phyloP scores from a whole-genome alignment of 306 rosid genomes.

The Benincasa hispida region DNA sequence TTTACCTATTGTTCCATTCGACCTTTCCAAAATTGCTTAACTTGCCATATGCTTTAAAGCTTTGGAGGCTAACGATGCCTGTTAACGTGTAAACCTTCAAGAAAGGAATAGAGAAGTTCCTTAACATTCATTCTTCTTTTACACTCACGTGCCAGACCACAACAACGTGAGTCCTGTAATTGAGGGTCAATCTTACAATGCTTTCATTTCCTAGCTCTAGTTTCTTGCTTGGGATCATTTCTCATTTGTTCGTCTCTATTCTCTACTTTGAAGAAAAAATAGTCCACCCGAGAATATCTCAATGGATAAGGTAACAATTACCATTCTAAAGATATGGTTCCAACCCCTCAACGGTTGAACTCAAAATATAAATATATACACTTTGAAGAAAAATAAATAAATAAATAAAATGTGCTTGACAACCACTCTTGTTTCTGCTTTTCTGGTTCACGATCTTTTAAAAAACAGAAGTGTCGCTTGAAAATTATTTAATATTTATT shows the following conservation, averaged over 20 bases:
- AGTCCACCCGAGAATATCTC: background rate
- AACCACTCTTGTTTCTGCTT: background rate
- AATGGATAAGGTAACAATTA: background rate
- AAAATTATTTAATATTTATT: background rate
- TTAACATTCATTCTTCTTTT: background rate
- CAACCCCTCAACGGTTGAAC: too few species aligned
- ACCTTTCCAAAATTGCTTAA: slow-evolving; percentile 37
- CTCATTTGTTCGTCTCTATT: background rate
- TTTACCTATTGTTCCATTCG: slow-evolving; percentile 91
- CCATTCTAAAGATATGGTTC: too few species aligned
- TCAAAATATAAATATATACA: background rate
- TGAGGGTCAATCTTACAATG: background rate
- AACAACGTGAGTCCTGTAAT: background rate
- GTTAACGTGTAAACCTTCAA: slow-evolving; percentile 70
- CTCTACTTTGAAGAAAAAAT: background rate
- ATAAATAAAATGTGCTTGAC: background rate
- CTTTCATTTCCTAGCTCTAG: background rate
- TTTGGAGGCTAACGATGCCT: slow-evolving; percentile 34
- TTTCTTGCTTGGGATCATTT: background rate
- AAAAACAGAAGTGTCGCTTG: background rate
- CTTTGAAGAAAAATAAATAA: background rate
- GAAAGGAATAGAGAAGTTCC: slow-evolving; percentile 5
- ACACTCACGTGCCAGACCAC: background rate
- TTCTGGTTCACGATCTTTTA: background rate
- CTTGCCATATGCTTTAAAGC: slow-evolving; percentile 36